Evolutionary conservation across 306 rosid species (phyloP), one percentile per base, ranked within the genome.

Genomic region (Quercus agrifolia): DNA sequence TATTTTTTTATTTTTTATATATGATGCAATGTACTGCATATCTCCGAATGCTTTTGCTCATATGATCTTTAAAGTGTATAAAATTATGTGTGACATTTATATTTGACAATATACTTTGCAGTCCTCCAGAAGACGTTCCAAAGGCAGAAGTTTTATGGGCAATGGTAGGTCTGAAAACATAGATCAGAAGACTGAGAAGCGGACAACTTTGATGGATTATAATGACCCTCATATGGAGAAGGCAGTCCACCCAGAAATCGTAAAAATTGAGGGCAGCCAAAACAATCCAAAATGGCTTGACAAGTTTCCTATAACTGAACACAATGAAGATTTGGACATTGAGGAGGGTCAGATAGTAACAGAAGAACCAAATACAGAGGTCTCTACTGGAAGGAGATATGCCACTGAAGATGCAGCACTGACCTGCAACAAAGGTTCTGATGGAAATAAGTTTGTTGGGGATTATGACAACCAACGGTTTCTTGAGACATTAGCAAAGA

Each of bases 401-500:
- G 77, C 56, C 84, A 76, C 85, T 71, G 83, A 73, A 52, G 78
- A 70, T 56, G 64, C 82, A 56, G 76, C 77, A 68, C 38, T 25
- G 27, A 68, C 70, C 18, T 73, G 58, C 33, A 30, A 67, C 30
- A 73, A 44, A 59, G 78, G 71, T 70, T 78, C 87, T 55, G 72
- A 56, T 35, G 81, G 25, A 70, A 35, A 33, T 4, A 77, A 70
- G 75, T 76, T 58, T 54, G 75, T 21, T 13, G 83, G 76, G 68
- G 79, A 73, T 63, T 81, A 31, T 67, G 91, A 90, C 82, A 80
- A 74, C 56, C 88, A 84, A 75, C 81, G 85, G 84, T 87, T 92
- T 87, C 90, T 88, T 30, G 94, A 80, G 75, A 80, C 90, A 44
- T 75, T 87, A 77, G 92, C 88, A n/a, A 88, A 90, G 82, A 92